Evolutionary conservation across 352 stramenopile genomes (phyloP).

Genomic region (Phytopythium oedochilum): DNA sequence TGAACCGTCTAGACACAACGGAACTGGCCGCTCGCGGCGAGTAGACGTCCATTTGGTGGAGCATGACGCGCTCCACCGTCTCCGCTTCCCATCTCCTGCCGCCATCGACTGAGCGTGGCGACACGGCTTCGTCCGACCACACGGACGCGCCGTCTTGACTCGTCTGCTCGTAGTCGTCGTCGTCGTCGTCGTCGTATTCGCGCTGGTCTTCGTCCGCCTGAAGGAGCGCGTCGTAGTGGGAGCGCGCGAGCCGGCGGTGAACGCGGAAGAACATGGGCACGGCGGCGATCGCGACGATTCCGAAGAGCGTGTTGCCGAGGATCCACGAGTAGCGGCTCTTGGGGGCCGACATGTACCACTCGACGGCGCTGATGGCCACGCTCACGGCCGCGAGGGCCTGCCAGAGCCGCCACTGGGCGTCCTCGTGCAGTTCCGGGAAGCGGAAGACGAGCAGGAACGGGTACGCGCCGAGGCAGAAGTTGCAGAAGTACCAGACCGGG

Average conservation of each 20-base stretch:
- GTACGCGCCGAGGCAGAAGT: slow-evolving; percentile 61
- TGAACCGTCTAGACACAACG: neutral
- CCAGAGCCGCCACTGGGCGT: slow-evolving; percentile 35
- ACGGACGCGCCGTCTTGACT: slow-evolving; percentile 1
- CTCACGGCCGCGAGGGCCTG: slow-evolving; percentile 42
- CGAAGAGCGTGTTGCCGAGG: slow-evolving; percentile 77
- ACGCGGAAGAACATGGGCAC: slow-evolving; percentile 70
- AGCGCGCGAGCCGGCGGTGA: slow-evolving; percentile 42
- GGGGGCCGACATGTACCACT: slow-evolving; percentile 67
- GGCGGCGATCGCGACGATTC: slow-evolving; percentile 51
- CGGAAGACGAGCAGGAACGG: slow-evolving; percentile 75
- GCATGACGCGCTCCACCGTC: slow-evolving; percentile 1
- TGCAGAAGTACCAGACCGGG: slow-evolving; percentile 76
- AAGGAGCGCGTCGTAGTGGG: slow-evolving; percentile 40
- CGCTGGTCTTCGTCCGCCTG: slow-evolving; percentile 21
- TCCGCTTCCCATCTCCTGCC: neutral
- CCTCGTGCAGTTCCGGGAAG: slow-evolving; percentile 37
- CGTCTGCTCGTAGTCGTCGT: slow-evolving; percentile 5
- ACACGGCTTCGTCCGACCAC: neutral
- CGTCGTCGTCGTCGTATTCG: slow-evolving; percentile 7
- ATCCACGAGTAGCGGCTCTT: slow-evolving; percentile 62
- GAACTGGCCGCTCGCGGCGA: slow-evolving; percentile 6
- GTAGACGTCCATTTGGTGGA: slow-evolving; percentile 15
- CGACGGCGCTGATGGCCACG: slow-evolving; percentile 42
- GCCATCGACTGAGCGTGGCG: neutral